Percentiles rank a stretch among this genome's conserved stretches.
These are phyloP conservation scores for Fraxinus paxiana DNA, from an alignment of 305 asterid genomes.

Conservation along the genomic window DNA sequence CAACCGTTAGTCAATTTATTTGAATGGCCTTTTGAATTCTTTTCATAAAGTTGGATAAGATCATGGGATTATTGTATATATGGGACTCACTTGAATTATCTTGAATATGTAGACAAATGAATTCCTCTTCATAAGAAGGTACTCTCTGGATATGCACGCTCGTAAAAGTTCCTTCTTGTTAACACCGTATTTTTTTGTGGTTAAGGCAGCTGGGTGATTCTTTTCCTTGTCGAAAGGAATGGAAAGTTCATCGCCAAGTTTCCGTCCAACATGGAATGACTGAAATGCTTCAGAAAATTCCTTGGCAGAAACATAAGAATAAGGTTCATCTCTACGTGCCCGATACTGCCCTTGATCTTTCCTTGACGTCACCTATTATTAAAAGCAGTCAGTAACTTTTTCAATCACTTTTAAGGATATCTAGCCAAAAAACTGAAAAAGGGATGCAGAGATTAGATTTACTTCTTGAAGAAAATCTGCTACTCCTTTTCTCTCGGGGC, in stretches of 20 bases:
- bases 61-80: background rate
- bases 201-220: conserved; percentile 74
- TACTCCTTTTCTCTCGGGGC: conserved; percentile 87
- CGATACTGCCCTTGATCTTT: conserved; percentile 96
- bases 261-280: conserved; percentile 69
- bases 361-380: conserved; percentile 77
- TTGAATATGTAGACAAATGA: conserved; percentile 88
- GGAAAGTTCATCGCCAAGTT: conserved; percentile 74
- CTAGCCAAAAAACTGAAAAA: conserved; percentile 9
- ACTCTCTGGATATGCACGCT: conserved; percentile 83
- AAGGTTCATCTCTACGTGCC: conserved; percentile 60
- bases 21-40: background rate
- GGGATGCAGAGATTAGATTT: conserved; percentile 10
- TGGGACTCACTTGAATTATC: conserved; percentile 61
- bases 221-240: conserved; percentile 70
- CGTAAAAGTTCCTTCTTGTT: conserved; percentile 76
- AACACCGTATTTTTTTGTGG: conserved; percentile 65
- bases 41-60: background rate
- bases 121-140: conserved; percentile 81
- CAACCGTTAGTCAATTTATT: background rate
- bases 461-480: conserved; percentile 95
- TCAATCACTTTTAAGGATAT: background rate
- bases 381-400: background rate
- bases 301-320: conserved; percentile 47
- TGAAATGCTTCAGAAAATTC: conserved; percentile 83